phyloP scores from a whole-genome alignment of 345 rosid species.

The Aquilaria malaccensis region DNA sequence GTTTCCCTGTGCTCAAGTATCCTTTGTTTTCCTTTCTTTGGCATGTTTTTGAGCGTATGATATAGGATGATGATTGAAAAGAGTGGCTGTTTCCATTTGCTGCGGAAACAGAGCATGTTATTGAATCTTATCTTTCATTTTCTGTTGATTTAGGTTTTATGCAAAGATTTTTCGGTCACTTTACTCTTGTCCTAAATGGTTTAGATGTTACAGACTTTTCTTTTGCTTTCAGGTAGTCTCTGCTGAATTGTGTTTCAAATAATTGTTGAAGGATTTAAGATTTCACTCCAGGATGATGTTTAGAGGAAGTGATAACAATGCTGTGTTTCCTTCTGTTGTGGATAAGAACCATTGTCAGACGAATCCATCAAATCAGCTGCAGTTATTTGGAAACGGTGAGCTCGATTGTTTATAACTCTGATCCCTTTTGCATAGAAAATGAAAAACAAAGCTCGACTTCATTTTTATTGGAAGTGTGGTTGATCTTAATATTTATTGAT shows the following conservation, averaged over 20 bases:
- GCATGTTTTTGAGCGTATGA: no score
- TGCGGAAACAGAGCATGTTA: not conserved
- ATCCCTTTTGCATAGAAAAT: not conserved
- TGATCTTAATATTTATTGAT: conserved; percentile 13
- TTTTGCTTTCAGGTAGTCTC: conserved; percentile 24
- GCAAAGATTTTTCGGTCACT: not conserved
- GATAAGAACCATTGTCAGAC: conserved; percentile 57
- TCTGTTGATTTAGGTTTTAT: no score
- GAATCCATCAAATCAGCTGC: conserved; percentile 59
- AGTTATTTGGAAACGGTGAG: conserved; percentile 64
- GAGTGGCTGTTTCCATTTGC: no score
- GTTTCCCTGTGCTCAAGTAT: no score
- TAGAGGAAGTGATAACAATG: conserved; percentile 55
- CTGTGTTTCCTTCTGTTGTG: conserved; percentile 39
- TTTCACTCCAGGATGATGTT: conserved; percentile 36
- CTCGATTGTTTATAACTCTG: conserved; percentile 7
- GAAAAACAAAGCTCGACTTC: not conserved
- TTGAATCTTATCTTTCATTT: not conserved
- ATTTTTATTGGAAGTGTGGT: not conserved
- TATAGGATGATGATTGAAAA: no score
- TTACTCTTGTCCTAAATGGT: not conserved
- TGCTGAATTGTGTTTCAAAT: conserved; percentile 7
- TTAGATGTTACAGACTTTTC: conserved; percentile 2
- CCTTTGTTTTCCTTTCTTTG: no score
- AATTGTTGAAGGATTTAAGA: conserved; percentile 10